phyloP scores from a whole-genome alignment of 768 basidiomycete species.

The Suillus alpinus region DNA sequence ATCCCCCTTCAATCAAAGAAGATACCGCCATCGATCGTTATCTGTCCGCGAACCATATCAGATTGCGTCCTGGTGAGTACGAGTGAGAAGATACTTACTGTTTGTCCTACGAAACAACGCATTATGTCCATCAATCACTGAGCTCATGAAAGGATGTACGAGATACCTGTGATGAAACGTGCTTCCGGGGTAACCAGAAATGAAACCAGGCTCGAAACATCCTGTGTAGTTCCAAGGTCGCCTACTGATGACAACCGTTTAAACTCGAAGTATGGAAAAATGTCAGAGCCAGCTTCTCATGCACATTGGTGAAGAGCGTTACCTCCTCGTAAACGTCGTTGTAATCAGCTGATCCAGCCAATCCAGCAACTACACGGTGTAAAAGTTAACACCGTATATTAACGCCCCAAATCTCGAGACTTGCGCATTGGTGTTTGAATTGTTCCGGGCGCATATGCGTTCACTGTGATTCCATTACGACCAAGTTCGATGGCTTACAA shows the following conservation, averaged over 20 bases:
- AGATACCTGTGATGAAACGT: conserved; percentile 32
- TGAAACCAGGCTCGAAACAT: conserved; percentile 36
- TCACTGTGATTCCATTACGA: conserved; percentile 30
- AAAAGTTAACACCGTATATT: neutral
- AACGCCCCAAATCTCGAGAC: neutral
- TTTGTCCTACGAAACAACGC: conserved; percentile 18
- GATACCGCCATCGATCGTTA: conserved; percentile 24
- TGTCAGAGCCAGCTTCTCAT: neutral
- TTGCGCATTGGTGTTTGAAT: conserved; percentile 29
- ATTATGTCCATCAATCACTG: neutral
- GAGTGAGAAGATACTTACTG: conserved; percentile 14
- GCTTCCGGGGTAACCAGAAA: conserved; percentile 35
- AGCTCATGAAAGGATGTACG: neutral
- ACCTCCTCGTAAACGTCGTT: conserved; percentile 17
- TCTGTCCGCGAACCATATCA: conserved; percentile 7
- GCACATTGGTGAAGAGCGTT: neutral
- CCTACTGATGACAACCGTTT: conserved; percentile 17
- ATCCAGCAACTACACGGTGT: conserved; percentile 11
- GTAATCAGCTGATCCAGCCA: conserved; percentile 12
- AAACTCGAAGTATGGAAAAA: conserved; percentile 6
- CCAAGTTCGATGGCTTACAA: conserved; percentile 31
- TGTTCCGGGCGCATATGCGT: conserved; percentile 33
- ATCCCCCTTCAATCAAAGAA: conserved; percentile 19
- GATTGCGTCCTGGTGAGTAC: neutral
- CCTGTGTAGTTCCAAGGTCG: conserved; percentile 23